A percentile compares a stretch with the other conserved stretches of the same genome.
phyloP scores from a whole-genome alignment of 2,329 filamentous ascomycete genomes.

The Metarhizium brunneum region DNA sequence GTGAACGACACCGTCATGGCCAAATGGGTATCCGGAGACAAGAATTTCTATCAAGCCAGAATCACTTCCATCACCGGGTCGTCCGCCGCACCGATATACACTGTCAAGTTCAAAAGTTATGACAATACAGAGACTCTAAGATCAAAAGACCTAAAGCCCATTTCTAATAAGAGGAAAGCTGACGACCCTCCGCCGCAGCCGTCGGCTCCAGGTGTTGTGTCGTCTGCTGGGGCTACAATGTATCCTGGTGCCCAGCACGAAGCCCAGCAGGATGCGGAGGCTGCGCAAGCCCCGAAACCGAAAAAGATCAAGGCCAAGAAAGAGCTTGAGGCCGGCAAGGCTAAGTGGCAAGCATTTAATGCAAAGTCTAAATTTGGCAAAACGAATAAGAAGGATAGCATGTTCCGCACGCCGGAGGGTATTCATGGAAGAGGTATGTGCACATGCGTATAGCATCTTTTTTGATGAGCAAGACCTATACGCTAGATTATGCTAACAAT shows the following conservation, averaged over 20 bases:
- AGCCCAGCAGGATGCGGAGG: slow-evolving; percentile 53
- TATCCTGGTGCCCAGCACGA: slow-evolving; percentile 54
- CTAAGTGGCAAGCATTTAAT: slow-evolving; percentile 90
- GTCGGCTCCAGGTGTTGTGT: slow-evolving; percentile 35
- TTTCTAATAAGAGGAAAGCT: slow-evolving; percentile 77
- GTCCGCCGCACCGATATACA: slow-evolving; percentile 81
- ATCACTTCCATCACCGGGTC: slow-evolving; percentile 93
- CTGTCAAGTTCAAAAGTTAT: slow-evolving; percentile 92
- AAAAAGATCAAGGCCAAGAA: slow-evolving; percentile 90
- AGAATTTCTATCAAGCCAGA: slow-evolving; percentile 80
- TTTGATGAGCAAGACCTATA: background rate
- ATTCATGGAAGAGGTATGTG: slow-evolving; percentile 72
- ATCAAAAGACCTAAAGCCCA: slow-evolving; percentile 73
- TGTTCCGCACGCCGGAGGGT: slow-evolving; percentile 89
- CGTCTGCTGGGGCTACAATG: slow-evolving; percentile 46
- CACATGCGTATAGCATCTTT: background rate
- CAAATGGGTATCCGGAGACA: slow-evolving; percentile 85
- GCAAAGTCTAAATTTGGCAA: slow-evolving; percentile 65
- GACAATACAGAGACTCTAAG: slow-evolving; percentile 73
- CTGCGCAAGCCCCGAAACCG: slow-evolving; percentile 63
- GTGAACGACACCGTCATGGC: slow-evolving; percentile 88
- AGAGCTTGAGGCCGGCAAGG: slow-evolving; percentile 83
- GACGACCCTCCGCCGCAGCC: slow-evolving; percentile 57
- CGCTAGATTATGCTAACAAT: slow-evolving; percentile 11
- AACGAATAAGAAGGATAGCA: slow-evolving; percentile 76